Evolutionary conservation across 108 stramenopile genomes (phyloP), one percentile per base, ranked within the genome.

Genomic region (Craspedostauros australis): DNA sequence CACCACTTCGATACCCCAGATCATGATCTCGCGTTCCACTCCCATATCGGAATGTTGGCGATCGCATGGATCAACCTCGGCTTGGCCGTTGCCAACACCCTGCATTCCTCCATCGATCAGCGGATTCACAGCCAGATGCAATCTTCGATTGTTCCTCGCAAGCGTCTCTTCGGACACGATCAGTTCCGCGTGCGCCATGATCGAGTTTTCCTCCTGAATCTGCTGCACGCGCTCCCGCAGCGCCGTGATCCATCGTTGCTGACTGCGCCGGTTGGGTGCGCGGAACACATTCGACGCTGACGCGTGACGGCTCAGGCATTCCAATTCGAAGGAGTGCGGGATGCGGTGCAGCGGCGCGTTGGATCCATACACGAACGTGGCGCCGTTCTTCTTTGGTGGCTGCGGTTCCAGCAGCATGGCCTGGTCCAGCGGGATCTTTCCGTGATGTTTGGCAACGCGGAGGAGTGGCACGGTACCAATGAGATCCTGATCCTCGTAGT

Each of bases 231-330:
- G n/a, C n/a, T n/a, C n/a, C n/a, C n/a, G n/a, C n/a, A 79, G 31
- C 4, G 51, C 31, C 27, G 52, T 39, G 3, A 69, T 66, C 77
- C 77, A 79, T 34, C 64, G 48, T 16, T 12, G 21, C 33, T 70
- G 54, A 24, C 42, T 5, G 30, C 36, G 29, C 30, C 37, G 50
- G 29, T 25, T 57, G 23, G 43, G 12, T 8, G 72, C 67, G 7
- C 77, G 77, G 37, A 73, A 79, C 4, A 39, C 25, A 46, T 79
- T 72, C 1, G 63, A 53, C 11, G 45, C 58, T n/a, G n/a, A n/a
- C n/a, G n/a, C n/a, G n/a, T n/a, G n/a, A 3, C 77, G 68, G 1
- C 42, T 40, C 0, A 54, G 36, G 19, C 43, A 40, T 2, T 70
- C 68, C 7, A 79, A 19, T 37, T 76, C 63, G 70, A 76, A 76